Evolutionary conservation across 2,329 filamentous ascomycete species (phyloP).

Genomic region (Xylaria sp.): DNA sequence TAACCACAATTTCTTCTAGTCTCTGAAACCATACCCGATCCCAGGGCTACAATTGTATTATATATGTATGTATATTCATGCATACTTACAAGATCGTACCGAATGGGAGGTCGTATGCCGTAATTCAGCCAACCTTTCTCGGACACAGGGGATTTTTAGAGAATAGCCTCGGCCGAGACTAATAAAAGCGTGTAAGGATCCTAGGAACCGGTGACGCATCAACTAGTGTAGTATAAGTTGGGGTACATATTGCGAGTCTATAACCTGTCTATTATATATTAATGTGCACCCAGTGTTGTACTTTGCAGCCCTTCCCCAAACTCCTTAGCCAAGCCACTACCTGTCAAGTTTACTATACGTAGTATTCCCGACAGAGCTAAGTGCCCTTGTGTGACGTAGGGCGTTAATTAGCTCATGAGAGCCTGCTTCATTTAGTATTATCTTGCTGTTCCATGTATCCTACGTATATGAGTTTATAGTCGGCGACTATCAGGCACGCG

Average conservation of each 20-base stretch:
- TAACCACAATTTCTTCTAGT: conserved; percentile 15
- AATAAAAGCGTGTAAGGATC: conserved; percentile 2
- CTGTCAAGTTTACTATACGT: neutral
- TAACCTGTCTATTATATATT: neutral
- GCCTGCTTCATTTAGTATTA: neutral
- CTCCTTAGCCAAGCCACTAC: conserved; percentile 8
- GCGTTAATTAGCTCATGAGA: neutral
- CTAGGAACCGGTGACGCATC: neutral
- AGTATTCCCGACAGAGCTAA: neutral
- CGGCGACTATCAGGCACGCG: conserved; percentile 15
- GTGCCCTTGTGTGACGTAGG: neutral
- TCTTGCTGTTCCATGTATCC: neutral
- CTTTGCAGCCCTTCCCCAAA: neutral
- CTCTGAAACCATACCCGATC: conserved; percentile 4
- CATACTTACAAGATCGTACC: neutral
- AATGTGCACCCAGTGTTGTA: neutral
- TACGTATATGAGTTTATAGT: neutral
- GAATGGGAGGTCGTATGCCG: neutral
- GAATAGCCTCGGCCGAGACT: neutral
- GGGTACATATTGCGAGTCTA: neutral
- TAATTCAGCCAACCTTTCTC: neutral
- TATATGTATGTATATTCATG: too few species aligned
- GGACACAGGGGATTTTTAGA: neutral
- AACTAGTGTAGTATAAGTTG: neutral
- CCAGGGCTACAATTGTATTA: conserved; percentile 1